Conservation (phyloP, 352 stramenopile genomes). For the Phytopythium vexans region DNA sequence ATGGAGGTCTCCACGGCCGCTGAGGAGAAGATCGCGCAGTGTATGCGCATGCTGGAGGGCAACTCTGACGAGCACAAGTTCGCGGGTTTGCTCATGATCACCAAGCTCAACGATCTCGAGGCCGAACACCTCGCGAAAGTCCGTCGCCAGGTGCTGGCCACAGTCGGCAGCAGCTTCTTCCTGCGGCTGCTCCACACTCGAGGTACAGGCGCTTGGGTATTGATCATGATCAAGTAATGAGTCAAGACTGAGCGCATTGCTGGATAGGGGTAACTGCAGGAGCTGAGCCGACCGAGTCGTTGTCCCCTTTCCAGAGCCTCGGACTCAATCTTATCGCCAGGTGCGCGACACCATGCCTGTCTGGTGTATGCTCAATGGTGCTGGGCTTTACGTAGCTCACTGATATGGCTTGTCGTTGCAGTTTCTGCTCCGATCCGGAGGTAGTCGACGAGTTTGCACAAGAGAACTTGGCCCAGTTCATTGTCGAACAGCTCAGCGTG, state of each 20-base stretch:
- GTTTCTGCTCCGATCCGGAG: constrained; percentile 57
- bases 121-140: constrained; percentile 42
- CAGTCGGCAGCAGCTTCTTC: constrained; percentile 70
- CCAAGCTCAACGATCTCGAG: constrained; percentile 60
- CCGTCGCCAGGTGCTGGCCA: constrained; percentile 55
- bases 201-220: constrained; percentile 20
- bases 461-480: constrained; percentile 55
- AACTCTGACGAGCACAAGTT: constrained; percentile 86
- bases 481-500: constrained; percentile 47
- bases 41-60: constrained; percentile 65
- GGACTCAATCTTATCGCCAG: constrained; percentile 81
- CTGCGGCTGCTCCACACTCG: constrained; percentile 72
- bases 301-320: constrained; percentile 75
- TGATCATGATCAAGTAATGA: not conserved
- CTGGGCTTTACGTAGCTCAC: not conserved
- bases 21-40: constrained; percentile 42
- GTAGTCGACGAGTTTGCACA: constrained; percentile 57
- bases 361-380: not conserved
- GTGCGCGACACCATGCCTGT: constrained; percentile 14
- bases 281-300: constrained; percentile 32
- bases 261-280: constrained; percentile 21
- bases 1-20: constrained; percentile 1
- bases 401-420: constrained; percentile 16
- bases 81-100: constrained; percentile 83
- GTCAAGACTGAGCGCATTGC: not conserved